phyloP scores from a whole-genome alignment of 177 flowering plant genomes.

The Tripterygium wilfordii region DNA sequence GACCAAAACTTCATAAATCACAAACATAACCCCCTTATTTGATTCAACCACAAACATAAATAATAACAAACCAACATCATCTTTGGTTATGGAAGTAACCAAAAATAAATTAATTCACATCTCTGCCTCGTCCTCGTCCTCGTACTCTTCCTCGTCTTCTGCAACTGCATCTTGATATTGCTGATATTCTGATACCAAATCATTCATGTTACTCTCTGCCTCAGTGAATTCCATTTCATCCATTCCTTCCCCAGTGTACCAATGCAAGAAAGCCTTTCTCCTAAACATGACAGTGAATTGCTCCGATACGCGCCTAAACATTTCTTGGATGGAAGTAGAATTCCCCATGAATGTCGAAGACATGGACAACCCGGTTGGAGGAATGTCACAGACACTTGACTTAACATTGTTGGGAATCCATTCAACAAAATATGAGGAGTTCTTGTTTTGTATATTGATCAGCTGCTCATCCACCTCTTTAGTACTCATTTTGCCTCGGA shows the following conservation, averaged over 20 bases:
- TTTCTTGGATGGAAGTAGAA: constrained; percentile 48
- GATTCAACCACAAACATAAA: too few relatives aligned
- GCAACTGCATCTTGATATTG: constrained; percentile 51
- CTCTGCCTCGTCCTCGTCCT: constrained; percentile 23
- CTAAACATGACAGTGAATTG: constrained; percentile 55
- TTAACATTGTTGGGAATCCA: constrained; percentile 61
- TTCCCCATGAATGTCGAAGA: constrained; percentile 57
- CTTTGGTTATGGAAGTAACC: too few relatives aligned
- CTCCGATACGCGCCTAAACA: constrained; percentile 48
- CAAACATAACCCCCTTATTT: too few relatives aligned
- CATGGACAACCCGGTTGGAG: constrained; percentile 46
- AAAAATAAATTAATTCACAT: too few relatives aligned
- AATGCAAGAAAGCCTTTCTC: constrained; percentile 50
- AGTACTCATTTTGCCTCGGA: constrained; percentile 66
- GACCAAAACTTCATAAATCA: too few relatives aligned
- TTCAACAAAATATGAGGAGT: constrained; percentile 54
- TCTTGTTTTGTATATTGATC: constrained; percentile 51
- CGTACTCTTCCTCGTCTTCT: constrained; percentile 28
- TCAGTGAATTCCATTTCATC: constrained; percentile 57
- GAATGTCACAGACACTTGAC: constrained; percentile 53
- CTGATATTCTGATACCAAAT: constrained; percentile 54
- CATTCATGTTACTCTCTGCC: constrained; percentile 59
- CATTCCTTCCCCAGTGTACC: constrained; percentile 58
- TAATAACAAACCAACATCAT: too few relatives aligned
- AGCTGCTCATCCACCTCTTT: constrained; percentile 48